These are phyloP conservation scores for Abelmoschus esculentus DNA, from an alignment of 345 rosid species.

Conservation along the genomic window DNA sequence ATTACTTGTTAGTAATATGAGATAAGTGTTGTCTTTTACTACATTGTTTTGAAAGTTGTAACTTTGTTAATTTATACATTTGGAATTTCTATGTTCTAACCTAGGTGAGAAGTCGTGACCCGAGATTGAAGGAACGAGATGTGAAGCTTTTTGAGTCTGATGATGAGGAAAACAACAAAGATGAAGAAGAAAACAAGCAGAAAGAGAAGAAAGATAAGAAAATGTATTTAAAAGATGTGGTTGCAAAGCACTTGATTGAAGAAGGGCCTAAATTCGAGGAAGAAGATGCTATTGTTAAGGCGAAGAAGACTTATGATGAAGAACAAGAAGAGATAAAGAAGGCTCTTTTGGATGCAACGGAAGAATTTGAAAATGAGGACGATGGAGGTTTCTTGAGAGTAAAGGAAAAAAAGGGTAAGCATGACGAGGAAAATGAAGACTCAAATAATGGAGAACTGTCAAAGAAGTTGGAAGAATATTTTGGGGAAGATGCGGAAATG, in stretches of 20 bases:
- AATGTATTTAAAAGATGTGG: constrained; percentile 62
- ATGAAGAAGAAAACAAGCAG: constrained; percentile 7
- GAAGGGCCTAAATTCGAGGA: constrained; percentile 57
- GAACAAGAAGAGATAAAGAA: constrained; percentile 54
- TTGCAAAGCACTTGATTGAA: constrained; percentile 62
- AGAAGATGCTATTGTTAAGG: constrained; percentile 20
- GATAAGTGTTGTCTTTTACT: neutral
- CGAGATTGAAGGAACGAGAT: constrained; percentile 34
- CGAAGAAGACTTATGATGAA: constrained; percentile 35
- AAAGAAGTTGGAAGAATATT: constrained; percentile 55
- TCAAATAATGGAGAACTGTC: constrained; percentile 26
- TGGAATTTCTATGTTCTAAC: neutral
- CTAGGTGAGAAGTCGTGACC: constrained; percentile 35
- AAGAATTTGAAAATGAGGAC: constrained; percentile 34
- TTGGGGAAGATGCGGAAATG: constrained; percentile 39
- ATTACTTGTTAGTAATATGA: neutral
- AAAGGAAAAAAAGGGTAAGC: constrained; percentile 31
- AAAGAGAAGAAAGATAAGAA: constrained; percentile 23
- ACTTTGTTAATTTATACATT: neutral
- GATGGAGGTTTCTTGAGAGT: constrained; percentile 37
- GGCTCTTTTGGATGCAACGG: constrained; percentile 48
- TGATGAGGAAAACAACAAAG: constrained; percentile 20
- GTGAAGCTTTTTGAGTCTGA: constrained; percentile 38
- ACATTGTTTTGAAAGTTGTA: neutral
- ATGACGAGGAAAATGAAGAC: constrained; percentile 19